Conservation (phyloP, 352 stramenopile species). For the Pythium angustatum region DNA sequence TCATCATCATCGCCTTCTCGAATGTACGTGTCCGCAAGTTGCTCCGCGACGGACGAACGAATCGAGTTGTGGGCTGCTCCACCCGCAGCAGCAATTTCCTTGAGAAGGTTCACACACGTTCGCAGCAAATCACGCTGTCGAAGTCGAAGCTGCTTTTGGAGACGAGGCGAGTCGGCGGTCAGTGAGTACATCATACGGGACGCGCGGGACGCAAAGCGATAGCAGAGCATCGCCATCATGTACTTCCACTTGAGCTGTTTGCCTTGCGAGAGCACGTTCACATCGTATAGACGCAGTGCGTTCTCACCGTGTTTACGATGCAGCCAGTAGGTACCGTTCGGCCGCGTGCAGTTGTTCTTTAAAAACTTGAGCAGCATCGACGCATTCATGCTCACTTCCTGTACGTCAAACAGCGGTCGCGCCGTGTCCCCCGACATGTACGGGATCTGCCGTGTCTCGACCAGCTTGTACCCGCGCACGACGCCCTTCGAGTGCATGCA, state of each 20-base stretch:
- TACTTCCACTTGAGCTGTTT: conserved; percentile 91
- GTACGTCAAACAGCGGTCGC: conserved; percentile 74
- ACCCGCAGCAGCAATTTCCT: conserved; percentile 66
- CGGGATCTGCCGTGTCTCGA: conserved; percentile 81
- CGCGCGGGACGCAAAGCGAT: conserved; percentile 77
- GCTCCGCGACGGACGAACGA: conserved; percentile 76
- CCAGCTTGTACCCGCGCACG: conserved; percentile 83
- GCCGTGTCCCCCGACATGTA: conserved; percentile 64
- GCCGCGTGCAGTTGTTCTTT: conserved; percentile 80
- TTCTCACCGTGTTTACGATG: conserved; percentile 80
- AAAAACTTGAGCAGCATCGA: conserved; percentile 88
- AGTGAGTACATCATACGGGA: conserved; percentile 66
- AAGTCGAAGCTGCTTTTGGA: conserved; percentile 68
- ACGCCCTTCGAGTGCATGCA: conserved; percentile 87
- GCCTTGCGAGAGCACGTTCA: conserved; percentile 78
- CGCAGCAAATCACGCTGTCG: conserved; percentile 75
- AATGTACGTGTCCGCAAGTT: conserved; percentile 83
- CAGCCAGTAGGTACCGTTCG: conserved; percentile 85
- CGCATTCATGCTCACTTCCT: conserved; percentile 86
- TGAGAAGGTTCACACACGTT: conserved; percentile 73
- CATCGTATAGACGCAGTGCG: conserved; percentile 79
- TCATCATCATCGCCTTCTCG: conserved; percentile 37
- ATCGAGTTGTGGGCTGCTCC: conserved; percentile 71
- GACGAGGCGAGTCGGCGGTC: conserved; percentile 45
- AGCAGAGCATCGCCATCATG: conserved; percentile 90